Conservation (phyloP, 1,284 basidiomycete genomes). For the Laetiporus sulphureus region DNA sequence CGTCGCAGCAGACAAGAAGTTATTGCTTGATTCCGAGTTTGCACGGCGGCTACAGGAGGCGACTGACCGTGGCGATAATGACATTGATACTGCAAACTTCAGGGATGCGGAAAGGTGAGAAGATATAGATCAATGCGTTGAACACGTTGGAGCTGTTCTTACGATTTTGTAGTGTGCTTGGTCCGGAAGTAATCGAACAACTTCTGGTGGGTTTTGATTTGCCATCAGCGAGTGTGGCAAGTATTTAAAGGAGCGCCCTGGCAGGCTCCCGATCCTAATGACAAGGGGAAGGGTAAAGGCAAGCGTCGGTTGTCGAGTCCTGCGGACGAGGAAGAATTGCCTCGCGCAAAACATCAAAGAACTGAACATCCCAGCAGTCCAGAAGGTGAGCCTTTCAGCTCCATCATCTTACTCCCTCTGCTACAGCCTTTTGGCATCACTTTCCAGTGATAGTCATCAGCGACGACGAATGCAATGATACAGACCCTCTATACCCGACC, state of each 20-base stretch:
- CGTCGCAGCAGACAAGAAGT: conserved; percentile 34
- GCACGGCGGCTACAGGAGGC: conserved; percentile 30
- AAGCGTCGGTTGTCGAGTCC: too few relatives aligned
- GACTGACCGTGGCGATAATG: conserved; percentile 23
- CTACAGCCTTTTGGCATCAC: background rate
- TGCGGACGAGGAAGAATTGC: too few relatives aligned
- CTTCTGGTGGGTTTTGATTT: conserved; percentile 21
- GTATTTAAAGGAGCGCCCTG: background rate
- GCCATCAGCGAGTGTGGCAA: background rate
- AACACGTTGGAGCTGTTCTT: background rate
- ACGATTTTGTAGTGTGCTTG: conserved; percentile 16
- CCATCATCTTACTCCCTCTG: too few relatives aligned
- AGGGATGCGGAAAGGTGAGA: conserved; percentile 28
- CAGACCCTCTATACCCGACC: conserved; percentile 7
- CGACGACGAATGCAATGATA: background rate
- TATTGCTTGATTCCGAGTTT: conserved; percentile 32
- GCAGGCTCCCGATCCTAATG: conserved; percentile 27
- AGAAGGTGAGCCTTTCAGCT: too few relatives aligned
- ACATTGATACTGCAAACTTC: conserved; percentile 12
- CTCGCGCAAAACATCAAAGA: too few relatives aligned
- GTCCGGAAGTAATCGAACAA: conserved; percentile 21
- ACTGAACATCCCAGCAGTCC: too few relatives aligned
- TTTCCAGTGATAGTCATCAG: background rate
- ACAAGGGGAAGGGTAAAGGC: conserved; percentile 26
- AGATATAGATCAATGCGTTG: background rate